Evolutionary conservation across 2,329 filamentous ascomycete genomes (phyloP).

Genomic region (Cadophora luteo-olivacea): DNA sequence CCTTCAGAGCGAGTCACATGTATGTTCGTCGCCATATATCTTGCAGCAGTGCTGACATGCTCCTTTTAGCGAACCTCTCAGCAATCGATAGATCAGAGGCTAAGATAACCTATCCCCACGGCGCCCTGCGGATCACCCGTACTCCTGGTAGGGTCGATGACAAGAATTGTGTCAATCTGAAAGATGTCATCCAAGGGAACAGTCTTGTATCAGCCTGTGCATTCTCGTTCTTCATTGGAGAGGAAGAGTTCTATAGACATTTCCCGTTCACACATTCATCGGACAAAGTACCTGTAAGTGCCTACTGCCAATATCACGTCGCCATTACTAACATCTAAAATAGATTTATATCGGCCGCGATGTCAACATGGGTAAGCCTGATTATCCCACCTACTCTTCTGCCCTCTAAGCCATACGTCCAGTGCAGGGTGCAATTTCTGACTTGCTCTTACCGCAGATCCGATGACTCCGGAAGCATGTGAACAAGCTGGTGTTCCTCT

Average conservation of each 20-base stretch:
- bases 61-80: neutral
- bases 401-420: neutral
- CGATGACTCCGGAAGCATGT: conserved; percentile 21
- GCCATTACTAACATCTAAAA: neutral
- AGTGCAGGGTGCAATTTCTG: neutral
- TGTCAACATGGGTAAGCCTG: conserved; percentile 22
- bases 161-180: conserved; percentile 29
- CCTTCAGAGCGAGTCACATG: neutral
- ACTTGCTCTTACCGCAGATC: conserved; percentile 17
- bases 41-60: neutral
- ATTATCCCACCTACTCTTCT: neutral
- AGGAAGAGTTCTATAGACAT: conserved; percentile 24
- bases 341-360: conserved; percentile 30
- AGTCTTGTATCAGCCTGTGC: conserved; percentile 25
- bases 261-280: conserved; percentile 28
- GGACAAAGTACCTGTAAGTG: conserved; percentile 26
- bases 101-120: conserved; percentile 24
- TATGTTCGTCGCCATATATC: neutral
- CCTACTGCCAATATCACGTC: neutral
- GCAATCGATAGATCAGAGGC: conserved; percentile 13
- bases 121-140: conserved; percentile 27
- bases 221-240: conserved; percentile 28
- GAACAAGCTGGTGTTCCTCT: conserved; percentile 16
- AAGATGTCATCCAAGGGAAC: conserved; percentile 25
- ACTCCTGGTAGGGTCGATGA: conserved; percentile 24